Evolutionary conservation across 2,329 filamentous ascomycete genomes (phyloP), one percentile per base, ranked within the genome.

Genomic region (Metarhizium robertsii): DNA sequence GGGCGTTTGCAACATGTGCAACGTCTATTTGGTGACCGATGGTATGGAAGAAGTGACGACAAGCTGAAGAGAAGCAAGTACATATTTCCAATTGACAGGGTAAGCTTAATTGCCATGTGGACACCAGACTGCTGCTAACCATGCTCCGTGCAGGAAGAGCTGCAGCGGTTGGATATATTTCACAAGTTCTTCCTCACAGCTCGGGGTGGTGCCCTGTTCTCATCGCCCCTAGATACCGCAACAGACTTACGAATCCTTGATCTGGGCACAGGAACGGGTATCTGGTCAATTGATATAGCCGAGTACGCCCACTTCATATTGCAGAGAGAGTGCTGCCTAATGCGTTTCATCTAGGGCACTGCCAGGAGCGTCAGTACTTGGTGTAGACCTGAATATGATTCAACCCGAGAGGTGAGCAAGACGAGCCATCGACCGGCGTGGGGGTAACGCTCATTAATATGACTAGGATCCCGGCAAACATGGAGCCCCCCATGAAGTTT

Each of bases 111-210:
- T 18, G 13, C 6, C n/a, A 4, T 43, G n/a, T 18, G 42, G 42
- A 10, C 42, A 4, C 42, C n/a, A 3, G 13, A 43, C 42, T 43
- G n/a, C n/a, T 43, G 42, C 42, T 43, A 43, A 43, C 2, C 2
- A 43, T 14, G 6, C 11, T 43, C n/a, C 11, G 42, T 16, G n/a
- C 42, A 86, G 78, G 71, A 75, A 57, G 87, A 91, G 67, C 81
- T 84, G 67, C 85, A 90, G 68, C 83, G 87, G 61, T 79, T 90
- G 66, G 88, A 92, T 66, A 85, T 90, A 50, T 86, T 88, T 66
- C 86, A 91, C 74, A 85, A 86, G 64, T 72, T 90, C 61, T 85
- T 89, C 64, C 74, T 76, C 16, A 79, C 86, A 20, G 81, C 81
- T 52, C 82, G 85, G 60, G 74, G 78, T 45, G 67, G 74, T 4